Evolutionary conservation across 2,329 filamentous ascomycete genomes (phyloP).

Genomic region (Trichothecium roseum): DNA sequence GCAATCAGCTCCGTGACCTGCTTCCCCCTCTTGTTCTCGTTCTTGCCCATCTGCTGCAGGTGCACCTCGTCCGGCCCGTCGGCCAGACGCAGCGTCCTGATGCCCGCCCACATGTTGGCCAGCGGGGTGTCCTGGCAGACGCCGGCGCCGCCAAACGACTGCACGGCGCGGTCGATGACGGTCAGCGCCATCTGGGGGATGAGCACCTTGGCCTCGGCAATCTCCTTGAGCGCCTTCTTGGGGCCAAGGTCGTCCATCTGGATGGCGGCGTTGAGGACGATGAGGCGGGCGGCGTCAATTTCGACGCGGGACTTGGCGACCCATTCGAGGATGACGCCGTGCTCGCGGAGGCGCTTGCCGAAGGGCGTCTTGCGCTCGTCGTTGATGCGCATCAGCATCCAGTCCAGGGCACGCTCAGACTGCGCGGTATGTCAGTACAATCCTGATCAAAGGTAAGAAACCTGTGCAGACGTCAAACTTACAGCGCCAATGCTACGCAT

Average conservation of each 20-base stretch:
- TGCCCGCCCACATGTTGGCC: slow-evolving; percentile 70
- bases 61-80: slow-evolving; percentile 98
- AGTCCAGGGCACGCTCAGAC: slow-evolving; percentile 85
- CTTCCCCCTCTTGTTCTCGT: slow-evolving; percentile 63
- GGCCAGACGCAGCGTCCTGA: slow-evolving; percentile 73
- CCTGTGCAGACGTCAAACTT: slow-evolving; percentile 18
- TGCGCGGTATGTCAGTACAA: slow-evolving; percentile 12
- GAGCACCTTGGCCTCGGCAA: slow-evolving; percentile 89
- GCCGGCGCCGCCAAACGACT: slow-evolving; percentile 83
- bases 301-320: slow-evolving; percentile 87
- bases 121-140: slow-evolving; percentile 92
- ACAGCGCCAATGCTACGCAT: slow-evolving; percentile 89
- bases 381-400: slow-evolving; percentile 90
- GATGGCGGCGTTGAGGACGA: slow-evolving; percentile 89
- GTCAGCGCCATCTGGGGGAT: slow-evolving; percentile 72
- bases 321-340: slow-evolving; percentile 92
- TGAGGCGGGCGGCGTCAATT: slow-evolving; percentile 81
- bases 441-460: background rate
- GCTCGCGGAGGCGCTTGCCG: slow-evolving; percentile 73
- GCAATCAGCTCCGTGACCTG: slow-evolving; percentile 51
- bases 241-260: slow-evolving; percentile 86
- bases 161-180: slow-evolving; percentile 89
- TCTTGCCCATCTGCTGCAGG: slow-evolving; percentile 67
- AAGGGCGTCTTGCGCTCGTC: slow-evolving; percentile 87
- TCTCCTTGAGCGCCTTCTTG: slow-evolving; percentile 84